Conservation (phyloP, 352 stramenopile species). For the Pythium grandisporangium region DNA sequence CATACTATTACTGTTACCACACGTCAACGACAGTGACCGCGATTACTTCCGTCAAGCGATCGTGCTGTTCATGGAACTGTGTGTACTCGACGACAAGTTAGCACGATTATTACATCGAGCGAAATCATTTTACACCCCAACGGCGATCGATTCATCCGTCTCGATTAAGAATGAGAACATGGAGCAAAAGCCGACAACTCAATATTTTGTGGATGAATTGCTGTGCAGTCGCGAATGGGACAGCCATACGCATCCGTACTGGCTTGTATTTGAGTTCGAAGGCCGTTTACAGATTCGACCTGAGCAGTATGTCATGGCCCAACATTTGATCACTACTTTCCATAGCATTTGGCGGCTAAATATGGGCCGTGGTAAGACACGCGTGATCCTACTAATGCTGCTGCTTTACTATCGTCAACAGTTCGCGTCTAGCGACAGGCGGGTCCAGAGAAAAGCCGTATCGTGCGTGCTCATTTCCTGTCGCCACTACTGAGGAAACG, state of each 20-base stretch:
- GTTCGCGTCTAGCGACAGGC: too few relatives aligned
- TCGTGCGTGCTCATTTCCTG: constrained; percentile 61
- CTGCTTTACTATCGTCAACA: constrained; percentile 41
- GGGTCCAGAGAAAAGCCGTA: too few relatives aligned
- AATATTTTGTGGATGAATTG: not conserved
- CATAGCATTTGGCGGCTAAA: constrained; percentile 77
- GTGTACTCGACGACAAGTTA: constrained; percentile 71
- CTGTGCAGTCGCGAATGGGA: constrained; percentile 29
- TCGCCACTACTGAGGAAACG: constrained; percentile 50
- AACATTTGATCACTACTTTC: constrained; percentile 56
- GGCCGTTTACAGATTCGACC: constrained; percentile 65
- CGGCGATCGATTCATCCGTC: not conserved
- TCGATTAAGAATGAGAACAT: too few relatives aligned
- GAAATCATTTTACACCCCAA: not conserved
- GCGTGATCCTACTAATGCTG: constrained; percentile 84
- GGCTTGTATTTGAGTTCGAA: constrained; percentile 86
- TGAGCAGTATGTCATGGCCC: constrained; percentile 69
- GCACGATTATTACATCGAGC: constrained; percentile 20
- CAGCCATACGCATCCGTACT: constrained; percentile 46
- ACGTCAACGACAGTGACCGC: constrained; percentile 9
- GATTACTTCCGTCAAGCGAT: constrained; percentile 10
- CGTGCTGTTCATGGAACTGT: constrained; percentile 46
- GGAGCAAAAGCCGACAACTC: too few relatives aligned
- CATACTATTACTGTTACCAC: constrained; percentile 17
- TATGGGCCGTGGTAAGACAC: constrained; percentile 82